Evolutionary conservation across 169 alveolate species (phyloP).

Genomic region (Cryptosporidium meleagridis): DNA sequence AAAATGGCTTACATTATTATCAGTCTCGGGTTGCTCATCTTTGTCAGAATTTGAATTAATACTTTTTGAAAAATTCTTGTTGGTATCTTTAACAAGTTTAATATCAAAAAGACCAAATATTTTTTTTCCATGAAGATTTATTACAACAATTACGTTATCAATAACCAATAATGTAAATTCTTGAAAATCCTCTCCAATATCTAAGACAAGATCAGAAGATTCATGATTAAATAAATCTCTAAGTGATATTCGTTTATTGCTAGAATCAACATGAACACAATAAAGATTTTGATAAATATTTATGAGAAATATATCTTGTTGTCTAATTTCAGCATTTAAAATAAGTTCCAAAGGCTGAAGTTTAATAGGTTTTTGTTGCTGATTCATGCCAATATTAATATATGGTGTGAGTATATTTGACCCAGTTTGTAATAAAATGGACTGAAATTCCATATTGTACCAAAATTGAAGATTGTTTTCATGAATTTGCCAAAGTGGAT

Average conservation of each 20-base stretch:
- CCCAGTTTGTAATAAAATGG: conserved; percentile 11
- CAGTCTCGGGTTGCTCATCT: neutral
- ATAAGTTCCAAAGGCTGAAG: conserved; percentile 20
- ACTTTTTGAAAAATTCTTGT: neutral
- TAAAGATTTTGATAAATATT: conserved; percentile 19
- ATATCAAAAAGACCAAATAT: conserved; percentile 28
- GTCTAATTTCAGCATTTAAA: neutral
- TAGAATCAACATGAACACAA: conserved; percentile 47
- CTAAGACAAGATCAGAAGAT: conserved; percentile 42
- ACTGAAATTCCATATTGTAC: conserved; percentile 57
- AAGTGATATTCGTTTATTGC: conserved; percentile 15
- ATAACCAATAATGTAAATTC: conserved; percentile 12
- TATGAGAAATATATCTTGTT: conserved; percentile 14
- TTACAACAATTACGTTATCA: conserved; percentile 18
- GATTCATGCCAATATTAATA: conserved; percentile 19
- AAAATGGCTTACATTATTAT: neutral
- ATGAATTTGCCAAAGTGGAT: conserved; percentile 19
- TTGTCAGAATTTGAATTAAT: neutral
- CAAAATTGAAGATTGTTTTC: neutral
- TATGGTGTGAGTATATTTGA: conserved; percentile 21
- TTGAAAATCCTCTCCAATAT: conserved; percentile 23
- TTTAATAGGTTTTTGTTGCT: neutral
- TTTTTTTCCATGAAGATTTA: conserved; percentile 40
- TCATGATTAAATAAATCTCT: conserved; percentile 28
- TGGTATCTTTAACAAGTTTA: neutral